Evolutionary conservation across 2,329 filamentous ascomycete species (phyloP).

Genomic region (Phyllosticta ampelicida): DNA sequence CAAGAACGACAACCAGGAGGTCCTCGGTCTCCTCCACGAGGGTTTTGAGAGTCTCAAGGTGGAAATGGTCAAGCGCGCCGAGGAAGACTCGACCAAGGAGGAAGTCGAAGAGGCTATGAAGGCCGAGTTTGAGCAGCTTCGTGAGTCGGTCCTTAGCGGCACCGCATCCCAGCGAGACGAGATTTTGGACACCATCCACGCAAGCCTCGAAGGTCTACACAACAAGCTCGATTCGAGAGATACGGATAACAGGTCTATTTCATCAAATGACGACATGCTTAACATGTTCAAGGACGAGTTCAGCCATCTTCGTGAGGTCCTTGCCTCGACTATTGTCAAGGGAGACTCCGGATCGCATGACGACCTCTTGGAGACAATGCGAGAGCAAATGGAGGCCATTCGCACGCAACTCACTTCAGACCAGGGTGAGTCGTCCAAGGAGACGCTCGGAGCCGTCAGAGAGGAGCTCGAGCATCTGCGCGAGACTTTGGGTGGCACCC

Average conservation of each 20-base stretch:
- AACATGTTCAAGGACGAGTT: conserved; percentile 49
- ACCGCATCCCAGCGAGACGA: conserved; percentile 49
- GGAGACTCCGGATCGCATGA: conserved; percentile 41
- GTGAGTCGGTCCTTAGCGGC: conserved; percentile 60
- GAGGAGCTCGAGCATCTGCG: conserved; percentile 34
- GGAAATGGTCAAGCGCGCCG: conserved; percentile 26
- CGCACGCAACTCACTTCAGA: conserved; percentile 27
- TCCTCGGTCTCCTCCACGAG: conserved; percentile 28
- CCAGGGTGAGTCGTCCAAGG: conserved; percentile 31
- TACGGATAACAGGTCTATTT: conserved; percentile 14
- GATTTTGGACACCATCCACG: conserved; percentile 49
- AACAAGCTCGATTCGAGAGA: conserved; percentile 30
- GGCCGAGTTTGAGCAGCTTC: conserved; percentile 70
- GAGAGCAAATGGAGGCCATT: conserved; percentile 34
- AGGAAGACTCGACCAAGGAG: conserved; percentile 29
- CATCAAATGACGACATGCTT: conserved; percentile 35
- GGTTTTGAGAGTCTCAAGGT: conserved; percentile 32
- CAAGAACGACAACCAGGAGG: conserved; percentile 25
- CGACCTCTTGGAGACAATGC: conserved; percentile 61
- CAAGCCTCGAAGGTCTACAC: conserved; percentile 38
- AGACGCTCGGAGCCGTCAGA: conserved; percentile 32
- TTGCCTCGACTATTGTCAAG: conserved; percentile 42
- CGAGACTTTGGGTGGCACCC: conserved; percentile 30
- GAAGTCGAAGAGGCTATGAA: conserved; percentile 59
- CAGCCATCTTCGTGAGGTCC: conserved; percentile 47